These are phyloP conservation scores for Zymoseptoria crescenta DNA, from an alignment of 2,329 filamentous ascomycete species.

Conservation along the genomic window DNA sequence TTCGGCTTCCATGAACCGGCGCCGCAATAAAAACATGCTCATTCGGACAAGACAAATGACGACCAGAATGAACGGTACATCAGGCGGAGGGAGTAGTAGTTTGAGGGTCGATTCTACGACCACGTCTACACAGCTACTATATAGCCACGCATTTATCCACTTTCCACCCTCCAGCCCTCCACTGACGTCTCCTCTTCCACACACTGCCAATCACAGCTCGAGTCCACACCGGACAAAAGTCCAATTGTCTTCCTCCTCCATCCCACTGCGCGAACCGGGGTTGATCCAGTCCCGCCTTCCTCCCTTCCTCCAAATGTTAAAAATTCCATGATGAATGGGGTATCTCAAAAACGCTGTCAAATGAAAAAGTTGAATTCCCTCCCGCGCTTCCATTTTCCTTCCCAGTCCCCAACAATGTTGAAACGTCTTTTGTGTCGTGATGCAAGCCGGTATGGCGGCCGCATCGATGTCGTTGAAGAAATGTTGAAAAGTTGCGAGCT, in stretches of 20 bases:
- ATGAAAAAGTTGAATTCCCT: not conserved
- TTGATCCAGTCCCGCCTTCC: not conserved
- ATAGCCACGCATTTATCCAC: not conserved
- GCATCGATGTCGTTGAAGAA: not conserved
- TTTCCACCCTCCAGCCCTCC: not conserved
- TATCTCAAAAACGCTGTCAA: conserved; percentile 1
- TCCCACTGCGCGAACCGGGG: not conserved
- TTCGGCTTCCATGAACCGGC: not conserved
- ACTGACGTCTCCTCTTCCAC: not conserved
- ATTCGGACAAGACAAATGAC: too few species aligned
- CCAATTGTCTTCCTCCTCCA: not conserved
- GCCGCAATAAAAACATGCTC: not conserved
- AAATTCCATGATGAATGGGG: not conserved
- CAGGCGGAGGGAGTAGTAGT: too few species aligned
- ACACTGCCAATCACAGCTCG: too few species aligned
- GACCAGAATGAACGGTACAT: too few species aligned
- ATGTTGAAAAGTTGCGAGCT: not conserved
- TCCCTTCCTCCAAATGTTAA: not conserved
- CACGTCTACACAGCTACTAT: not conserved
- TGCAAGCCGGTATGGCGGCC: not conserved
- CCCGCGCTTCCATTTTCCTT: not conserved
- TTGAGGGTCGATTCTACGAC: not conserved
- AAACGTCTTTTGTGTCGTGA: not conserved
- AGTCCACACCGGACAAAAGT: too few species aligned
- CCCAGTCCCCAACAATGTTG: not conserved